phyloP scores from a whole-genome alignment of 352 stramenopile genomes.

The Phytophthora tentaculata region DNA sequence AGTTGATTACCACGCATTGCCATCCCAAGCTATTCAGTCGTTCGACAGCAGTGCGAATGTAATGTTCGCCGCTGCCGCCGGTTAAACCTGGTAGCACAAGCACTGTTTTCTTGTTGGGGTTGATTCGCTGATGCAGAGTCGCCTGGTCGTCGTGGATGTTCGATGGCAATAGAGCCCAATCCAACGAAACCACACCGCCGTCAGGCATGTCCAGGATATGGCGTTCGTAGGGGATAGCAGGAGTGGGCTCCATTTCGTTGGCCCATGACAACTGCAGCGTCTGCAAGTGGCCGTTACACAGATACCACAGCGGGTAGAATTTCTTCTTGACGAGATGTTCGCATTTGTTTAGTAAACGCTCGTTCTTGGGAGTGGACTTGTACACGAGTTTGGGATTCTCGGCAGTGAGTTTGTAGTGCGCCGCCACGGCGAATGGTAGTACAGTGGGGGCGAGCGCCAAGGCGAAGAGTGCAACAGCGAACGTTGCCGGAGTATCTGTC shows the following conservation, averaged over 20 bases:
- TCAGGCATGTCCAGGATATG: conserved; percentile 69
- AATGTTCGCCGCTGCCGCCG: conserved; percentile 66
- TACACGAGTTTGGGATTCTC: conserved; percentile 58
- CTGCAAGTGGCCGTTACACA: conserved; percentile 73
- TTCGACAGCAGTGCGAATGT: conserved; percentile 62
- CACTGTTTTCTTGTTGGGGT: conserved; percentile 44
- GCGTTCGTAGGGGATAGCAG: conserved; percentile 54
- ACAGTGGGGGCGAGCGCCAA: conserved; percentile 25
- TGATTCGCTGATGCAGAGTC: conserved; percentile 33
- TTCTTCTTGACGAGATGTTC: conserved; percentile 45
- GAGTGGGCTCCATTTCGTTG: conserved; percentile 37
- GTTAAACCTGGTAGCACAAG: conserved; percentile 68
- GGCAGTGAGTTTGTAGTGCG: conserved; percentile 46
- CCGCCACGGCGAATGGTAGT: conserved; percentile 17
- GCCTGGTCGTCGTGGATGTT: conserved; percentile 10
- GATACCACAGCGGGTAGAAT: conserved; percentile 66
- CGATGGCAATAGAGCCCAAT: conserved; percentile 57
- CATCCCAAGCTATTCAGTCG: conserved; percentile 45
- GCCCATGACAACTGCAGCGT: conserved; percentile 55
- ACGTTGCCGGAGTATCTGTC: neutral
- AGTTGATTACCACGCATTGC: conserved; percentile 76
- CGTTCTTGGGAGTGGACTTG: conserved; percentile 42
- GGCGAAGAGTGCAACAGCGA: conserved; percentile 25
- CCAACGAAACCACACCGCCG: conserved; percentile 70
- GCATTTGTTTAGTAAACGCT: conserved; percentile 45